These are phyloP conservation scores for Coemansia sp. DNA, from an alignment of 371 early-diverging fungal species.

Conservation along the genomic window DNA sequence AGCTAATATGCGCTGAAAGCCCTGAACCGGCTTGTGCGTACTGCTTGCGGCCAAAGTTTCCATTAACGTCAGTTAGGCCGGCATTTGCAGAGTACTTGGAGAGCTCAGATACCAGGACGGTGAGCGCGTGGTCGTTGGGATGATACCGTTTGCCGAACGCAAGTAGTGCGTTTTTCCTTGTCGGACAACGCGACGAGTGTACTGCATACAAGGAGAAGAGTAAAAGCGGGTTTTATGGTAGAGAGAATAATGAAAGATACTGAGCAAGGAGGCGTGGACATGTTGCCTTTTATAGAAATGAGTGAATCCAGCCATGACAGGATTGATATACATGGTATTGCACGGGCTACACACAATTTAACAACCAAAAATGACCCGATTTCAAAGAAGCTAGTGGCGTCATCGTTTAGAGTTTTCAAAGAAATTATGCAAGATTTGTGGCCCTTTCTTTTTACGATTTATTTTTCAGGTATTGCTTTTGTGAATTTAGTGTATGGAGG, in stretches of 20 bases:
- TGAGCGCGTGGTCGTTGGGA: not conserved
- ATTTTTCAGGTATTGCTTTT: not conserved
- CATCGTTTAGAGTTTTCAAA: not conserved
- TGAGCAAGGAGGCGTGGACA: not conserved
- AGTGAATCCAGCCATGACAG: not conserved
- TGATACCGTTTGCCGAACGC: slow-evolving; percentile 5
- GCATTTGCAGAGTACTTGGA: slow-evolving; percentile 16
- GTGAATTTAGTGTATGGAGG: not conserved
- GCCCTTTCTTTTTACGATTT: not conserved
- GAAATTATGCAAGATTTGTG: too few relatives aligned
- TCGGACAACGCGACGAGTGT: slow-evolving; percentile 8
- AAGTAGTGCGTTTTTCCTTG: slow-evolving; percentile 19
- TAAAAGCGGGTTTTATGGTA: not conserved
- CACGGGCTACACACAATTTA: not conserved
- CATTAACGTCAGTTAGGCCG: not conserved
- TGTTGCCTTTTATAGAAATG: not conserved
- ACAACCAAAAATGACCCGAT: not conserved
- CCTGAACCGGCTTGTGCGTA: slow-evolving; percentile 6
- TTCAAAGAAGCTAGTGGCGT: not conserved
- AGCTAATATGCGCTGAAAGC: not conserved
- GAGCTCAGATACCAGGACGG: slow-evolving; percentile 10
- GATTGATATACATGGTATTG: not conserved
- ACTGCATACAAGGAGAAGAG: not conserved
- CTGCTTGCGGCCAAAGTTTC: slow-evolving; percentile 2
- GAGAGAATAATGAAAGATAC: not conserved